Base-by-base conservation (phyloP, 345 rosid genomes). In the Trapa bicornis region DNA sequence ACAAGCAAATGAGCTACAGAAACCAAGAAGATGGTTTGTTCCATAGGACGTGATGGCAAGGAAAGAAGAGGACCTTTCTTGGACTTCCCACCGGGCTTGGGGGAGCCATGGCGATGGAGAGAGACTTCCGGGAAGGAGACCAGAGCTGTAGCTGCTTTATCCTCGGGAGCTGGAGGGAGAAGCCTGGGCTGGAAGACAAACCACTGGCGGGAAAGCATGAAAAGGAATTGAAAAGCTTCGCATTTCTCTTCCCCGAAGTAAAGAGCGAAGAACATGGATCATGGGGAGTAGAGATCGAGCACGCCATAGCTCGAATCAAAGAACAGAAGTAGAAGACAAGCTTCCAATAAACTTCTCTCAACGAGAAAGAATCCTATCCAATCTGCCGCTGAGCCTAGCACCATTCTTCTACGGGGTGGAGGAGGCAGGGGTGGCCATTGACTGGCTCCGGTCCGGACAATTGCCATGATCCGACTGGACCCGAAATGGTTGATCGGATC, bases 71-170 rank as follows among this genome's bases (percentile, higher is more conserved):
- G 17, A 87, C 29, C 95, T 81, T 90, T 93, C 78, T 93, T 93
- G 68, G 94, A 52, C 80, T 88, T 90, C 15, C 15, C 89, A 36
- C 87, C 87, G 9, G 92, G 86, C 67, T 93, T 93, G 37, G 98
- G 97, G 96, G 96, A 76, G 95, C 97, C 98, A 93, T 93, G 80
- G 98, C 95, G 71, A 90, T 83, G 22, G 94, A 82, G 75, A 87
- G 84, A 61, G 85, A 80, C 65, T 86, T 79, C 7, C 86, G 83
- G 15, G 82, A 62, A 39, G 88, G 80, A 62, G 87, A 76, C 72
- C 65, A 76, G 72, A 82, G 82, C 22, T 83, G 81, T 42, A 82
- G 43, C 52, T 70, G 81, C 73, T 72, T 81, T 56, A 32, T 78
- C 66, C 75, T 70, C 61, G 81, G 73, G 75, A 85, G 84, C 64